phyloP scores from a whole-genome alignment of 805 yeast genomes.

The Metschnikowia sp. region DNA sequence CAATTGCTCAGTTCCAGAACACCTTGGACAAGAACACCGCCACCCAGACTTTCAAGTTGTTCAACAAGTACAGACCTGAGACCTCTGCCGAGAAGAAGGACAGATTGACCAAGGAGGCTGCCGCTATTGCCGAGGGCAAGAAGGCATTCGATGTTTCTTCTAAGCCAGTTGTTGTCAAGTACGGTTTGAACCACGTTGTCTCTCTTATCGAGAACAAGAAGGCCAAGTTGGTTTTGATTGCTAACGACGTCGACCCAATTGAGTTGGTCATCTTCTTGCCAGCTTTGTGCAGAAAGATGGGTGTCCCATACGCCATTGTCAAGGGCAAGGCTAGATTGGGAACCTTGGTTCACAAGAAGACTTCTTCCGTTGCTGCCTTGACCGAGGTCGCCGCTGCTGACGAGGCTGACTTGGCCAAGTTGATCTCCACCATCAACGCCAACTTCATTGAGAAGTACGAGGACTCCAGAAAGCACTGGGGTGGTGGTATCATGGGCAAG shows the following conservation, averaged over 20 bases:
- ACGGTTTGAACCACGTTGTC: conserved; percentile 99
- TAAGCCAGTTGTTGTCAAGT: conserved; percentile 96
- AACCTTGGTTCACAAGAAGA: conserved; percentile 94
- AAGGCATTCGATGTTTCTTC: conserved; percentile 93
- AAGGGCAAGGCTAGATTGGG: conserved; percentile 99
- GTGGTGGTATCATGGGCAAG: conserved; percentile 98
- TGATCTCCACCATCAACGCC: conserved; percentile 88
- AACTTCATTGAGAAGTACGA: conserved; percentile 94
- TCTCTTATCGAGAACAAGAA: conserved; percentile 97
- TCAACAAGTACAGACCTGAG: conserved; percentile 99
- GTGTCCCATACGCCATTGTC: conserved; percentile 97
- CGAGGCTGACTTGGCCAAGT: conserved; percentile 89
- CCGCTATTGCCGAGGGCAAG: conserved; percentile 98
- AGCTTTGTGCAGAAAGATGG: conserved; percentile 99
- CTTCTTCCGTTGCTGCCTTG: conserved; percentile 94
- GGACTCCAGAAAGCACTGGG: conserved; percentile 98
- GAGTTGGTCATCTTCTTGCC: conserved; percentile 97
- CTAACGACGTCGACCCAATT: conserved; percentile 98
- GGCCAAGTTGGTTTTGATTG: conserved; percentile 95
- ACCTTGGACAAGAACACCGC: conserved; percentile 99
- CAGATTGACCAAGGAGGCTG: conserved; percentile 98
- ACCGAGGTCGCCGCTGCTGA: conserved; percentile 94
- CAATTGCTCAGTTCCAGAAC: conserved; percentile 94
- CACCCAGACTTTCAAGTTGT: conserved; percentile 91
- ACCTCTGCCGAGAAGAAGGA: conserved; percentile 96